Percentiles rank a stretch among this genome's conserved stretches.
Evolutionary conservation across 192 early-diverging fungal species (phyloP).

Genomic region (Allomyces macrogynus): DNA sequence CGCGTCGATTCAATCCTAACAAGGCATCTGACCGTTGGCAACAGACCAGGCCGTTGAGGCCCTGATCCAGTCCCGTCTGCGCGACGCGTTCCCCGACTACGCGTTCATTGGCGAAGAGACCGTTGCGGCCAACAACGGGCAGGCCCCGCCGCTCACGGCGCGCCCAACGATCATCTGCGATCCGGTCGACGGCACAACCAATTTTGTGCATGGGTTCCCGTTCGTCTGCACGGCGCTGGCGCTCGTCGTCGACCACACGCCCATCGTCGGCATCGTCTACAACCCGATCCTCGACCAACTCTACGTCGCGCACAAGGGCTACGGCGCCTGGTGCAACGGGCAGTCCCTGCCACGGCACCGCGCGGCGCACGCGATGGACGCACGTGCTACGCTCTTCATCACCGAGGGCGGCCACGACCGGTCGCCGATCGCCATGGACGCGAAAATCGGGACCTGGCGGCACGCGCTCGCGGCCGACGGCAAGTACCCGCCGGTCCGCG

Average conservation of each 20-base stretch:
- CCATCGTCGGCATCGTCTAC: slow-evolving; percentile 75
- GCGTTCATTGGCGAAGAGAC: slow-evolving; percentile 82
- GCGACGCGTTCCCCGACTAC: slow-evolving; percentile 37
- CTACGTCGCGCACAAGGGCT: slow-evolving; percentile 30
- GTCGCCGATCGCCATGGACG: slow-evolving; percentile 26
- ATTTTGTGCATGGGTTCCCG: slow-evolving; percentile 64
- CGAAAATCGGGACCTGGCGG: slow-evolving; percentile 45
- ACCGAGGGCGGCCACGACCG: slow-evolving; percentile 73
- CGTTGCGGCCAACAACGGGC: slow-evolving; percentile 21
- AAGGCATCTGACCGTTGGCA: too few relatives aligned
- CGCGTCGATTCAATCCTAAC: too few relatives aligned
- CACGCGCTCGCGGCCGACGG: slow-evolving; percentile 28
- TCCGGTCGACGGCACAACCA: slow-evolving; percentile 54
- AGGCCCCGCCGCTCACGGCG: too few relatives aligned
- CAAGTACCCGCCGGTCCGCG: slow-evolving; percentile 34
- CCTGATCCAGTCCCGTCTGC: slow-evolving; percentile 39
- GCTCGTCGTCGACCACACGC: slow-evolving; percentile 44
- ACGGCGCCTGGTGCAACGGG: slow-evolving; percentile 43
- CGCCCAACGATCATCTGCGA: slow-evolving; percentile 77
- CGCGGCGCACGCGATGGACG: slow-evolving; percentile 21
- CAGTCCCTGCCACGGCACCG: slow-evolving; percentile 35
- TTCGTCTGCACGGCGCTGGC: slow-evolving; percentile 75
- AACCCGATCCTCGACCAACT: slow-evolving; percentile 75
- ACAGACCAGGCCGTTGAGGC: slow-evolving; percentile 37
- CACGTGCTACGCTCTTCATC: slow-evolving; percentile 46